Evolutionary conservation across 768 basidiomycete species (phyloP).

Genomic region (Clitopilus passeckerianus): DNA sequence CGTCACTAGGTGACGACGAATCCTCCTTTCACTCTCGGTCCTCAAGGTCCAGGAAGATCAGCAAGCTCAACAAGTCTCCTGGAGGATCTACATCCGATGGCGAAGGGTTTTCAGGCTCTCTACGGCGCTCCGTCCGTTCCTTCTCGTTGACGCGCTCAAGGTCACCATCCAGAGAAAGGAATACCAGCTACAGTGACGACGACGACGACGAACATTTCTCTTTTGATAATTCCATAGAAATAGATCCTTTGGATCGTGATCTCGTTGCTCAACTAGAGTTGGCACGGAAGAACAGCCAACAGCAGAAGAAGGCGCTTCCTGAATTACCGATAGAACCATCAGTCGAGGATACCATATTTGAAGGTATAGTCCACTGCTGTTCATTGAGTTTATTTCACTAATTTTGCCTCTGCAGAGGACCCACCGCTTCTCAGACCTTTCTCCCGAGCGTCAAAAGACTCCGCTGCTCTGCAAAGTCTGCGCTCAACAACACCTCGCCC

Average conservation of each 20-base stretch:
- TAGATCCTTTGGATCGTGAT: constrained; percentile 72
- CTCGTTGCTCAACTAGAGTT: constrained; percentile 74
- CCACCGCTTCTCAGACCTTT: constrained; percentile 50
- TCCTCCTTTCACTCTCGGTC: constrained; percentile 39
- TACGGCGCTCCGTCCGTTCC: constrained; percentile 28
- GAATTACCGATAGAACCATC: constrained; percentile 38
- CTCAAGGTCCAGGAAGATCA: constrained; percentile 44
- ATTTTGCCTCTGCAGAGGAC: constrained; percentile 39
- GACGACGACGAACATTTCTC: constrained; percentile 38
- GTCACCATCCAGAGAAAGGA: constrained; percentile 38
- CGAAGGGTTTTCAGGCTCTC: constrained; percentile 39
- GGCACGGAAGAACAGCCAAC: constrained; percentile 81
- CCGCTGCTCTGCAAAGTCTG: constrained; percentile 21
- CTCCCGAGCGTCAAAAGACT: constrained; percentile 47
- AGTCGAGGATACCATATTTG: constrained; percentile 68
- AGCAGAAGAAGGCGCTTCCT: constrained; percentile 43
- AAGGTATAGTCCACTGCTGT: constrained; percentile 41
- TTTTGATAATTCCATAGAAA: constrained; percentile 26
- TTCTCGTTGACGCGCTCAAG: constrained; percentile 28
- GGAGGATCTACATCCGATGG: constrained; percentile 38
- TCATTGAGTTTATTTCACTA: not conserved
- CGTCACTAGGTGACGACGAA: constrained; percentile 62
- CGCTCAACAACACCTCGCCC: constrained; percentile 44
- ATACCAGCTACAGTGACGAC: constrained; percentile 34
- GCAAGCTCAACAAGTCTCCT: constrained; percentile 37